Conservation (phyloP, 2,329 filamentous ascomycete species). For the Xenoacremonium recifei region DNA sequence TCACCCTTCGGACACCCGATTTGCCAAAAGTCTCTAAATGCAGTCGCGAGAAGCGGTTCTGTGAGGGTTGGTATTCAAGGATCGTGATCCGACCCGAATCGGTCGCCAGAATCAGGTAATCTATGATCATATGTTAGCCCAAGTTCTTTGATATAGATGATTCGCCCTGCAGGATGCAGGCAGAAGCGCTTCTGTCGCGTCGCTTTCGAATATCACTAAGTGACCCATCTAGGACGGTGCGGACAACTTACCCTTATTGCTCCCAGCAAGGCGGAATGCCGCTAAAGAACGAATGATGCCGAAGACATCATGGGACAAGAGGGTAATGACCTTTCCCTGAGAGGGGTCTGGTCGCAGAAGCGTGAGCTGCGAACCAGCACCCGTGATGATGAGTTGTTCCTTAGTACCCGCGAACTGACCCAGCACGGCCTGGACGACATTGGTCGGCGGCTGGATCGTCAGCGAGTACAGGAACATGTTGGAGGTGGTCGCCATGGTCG, state of each 20-base stretch:
- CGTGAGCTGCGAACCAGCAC: constrained; percentile 84
- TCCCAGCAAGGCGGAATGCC: constrained; percentile 88
- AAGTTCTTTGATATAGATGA: constrained; percentile 27
- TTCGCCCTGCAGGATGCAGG: too few relatives aligned
- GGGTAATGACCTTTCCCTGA: constrained; percentile 80
- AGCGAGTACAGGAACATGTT: constrained; percentile 99
- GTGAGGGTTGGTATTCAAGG: constrained; percentile 82
- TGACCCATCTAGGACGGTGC: constrained; percentile 49
- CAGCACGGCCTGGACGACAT: constrained; percentile 84
- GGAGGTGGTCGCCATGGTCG: constrained; percentile 90
- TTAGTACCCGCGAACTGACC: constrained; percentile 96
- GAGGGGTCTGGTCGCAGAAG: constrained; percentile 83
- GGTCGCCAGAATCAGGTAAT: constrained; percentile 92
- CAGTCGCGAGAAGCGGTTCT: constrained; percentile 84
- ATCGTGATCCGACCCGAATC: constrained; percentile 95
- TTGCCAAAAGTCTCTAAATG: constrained; percentile 98
- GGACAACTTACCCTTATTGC: constrained; percentile 82
- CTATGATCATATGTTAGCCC: constrained; percentile 48
- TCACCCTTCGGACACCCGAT: constrained; percentile 87
- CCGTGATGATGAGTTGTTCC: constrained; percentile 96
- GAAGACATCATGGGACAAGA: constrained; percentile 92
- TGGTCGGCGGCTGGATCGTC: constrained; percentile 89
- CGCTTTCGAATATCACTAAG: constrained; percentile 60
- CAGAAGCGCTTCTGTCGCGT: constrained; percentile 23
- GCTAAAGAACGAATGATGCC: constrained; percentile 90